A percentile compares a stretch with the other conserved stretches of the same genome.
phyloP scores from a whole-genome alignment of 306 rosid genomes.

The Prunus padus region DNA sequence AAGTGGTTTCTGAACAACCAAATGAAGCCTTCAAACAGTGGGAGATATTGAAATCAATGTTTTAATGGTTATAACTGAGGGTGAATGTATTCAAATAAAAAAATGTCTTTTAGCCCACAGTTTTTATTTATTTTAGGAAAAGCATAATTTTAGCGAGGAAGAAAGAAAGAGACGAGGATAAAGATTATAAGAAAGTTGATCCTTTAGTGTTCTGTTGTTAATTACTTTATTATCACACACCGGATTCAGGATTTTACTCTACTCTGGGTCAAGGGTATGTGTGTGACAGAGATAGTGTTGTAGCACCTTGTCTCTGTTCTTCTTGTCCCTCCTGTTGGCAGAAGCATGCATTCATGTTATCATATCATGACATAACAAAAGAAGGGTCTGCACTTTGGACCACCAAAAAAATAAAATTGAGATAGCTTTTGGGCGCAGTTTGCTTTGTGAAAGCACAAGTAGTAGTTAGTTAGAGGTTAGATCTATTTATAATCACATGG shows the following conservation, averaged over 20 bases:
- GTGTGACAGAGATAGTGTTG: neutral
- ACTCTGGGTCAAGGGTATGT: too few species aligned
- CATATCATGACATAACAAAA: constrained; percentile 28
- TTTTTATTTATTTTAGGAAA: too few species aligned
- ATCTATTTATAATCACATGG: constrained; percentile 36
- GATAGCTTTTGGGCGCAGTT: constrained; percentile 39
- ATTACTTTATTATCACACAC: too few species aligned
- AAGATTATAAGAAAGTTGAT: too few species aligned
- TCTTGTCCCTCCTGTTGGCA: constrained; percentile 7
- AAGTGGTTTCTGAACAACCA: constrained; percentile 24
- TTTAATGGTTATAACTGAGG: neutral
- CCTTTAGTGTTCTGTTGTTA: too few species aligned
- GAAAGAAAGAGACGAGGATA: too few species aligned
- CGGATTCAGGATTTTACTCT: too few species aligned
- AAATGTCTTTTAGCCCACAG: too few species aligned
- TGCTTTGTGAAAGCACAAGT: constrained; percentile 36
- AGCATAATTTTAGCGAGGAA: too few species aligned
- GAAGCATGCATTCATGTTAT: constrained; percentile 45
- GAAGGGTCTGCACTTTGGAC: constrained; percentile 32
- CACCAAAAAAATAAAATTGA: constrained; percentile 35
- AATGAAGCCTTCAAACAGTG: constrained; percentile 15
- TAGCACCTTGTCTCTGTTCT: neutral
- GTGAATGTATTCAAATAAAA: too few species aligned
- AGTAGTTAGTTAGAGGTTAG: constrained; percentile 24
- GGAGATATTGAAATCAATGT: constrained; percentile 15